These are phyloP conservation scores for Cnidoscolus chayamansa DNA, from an alignment of 441 rosid species.

Conservation along the genomic window DNA sequence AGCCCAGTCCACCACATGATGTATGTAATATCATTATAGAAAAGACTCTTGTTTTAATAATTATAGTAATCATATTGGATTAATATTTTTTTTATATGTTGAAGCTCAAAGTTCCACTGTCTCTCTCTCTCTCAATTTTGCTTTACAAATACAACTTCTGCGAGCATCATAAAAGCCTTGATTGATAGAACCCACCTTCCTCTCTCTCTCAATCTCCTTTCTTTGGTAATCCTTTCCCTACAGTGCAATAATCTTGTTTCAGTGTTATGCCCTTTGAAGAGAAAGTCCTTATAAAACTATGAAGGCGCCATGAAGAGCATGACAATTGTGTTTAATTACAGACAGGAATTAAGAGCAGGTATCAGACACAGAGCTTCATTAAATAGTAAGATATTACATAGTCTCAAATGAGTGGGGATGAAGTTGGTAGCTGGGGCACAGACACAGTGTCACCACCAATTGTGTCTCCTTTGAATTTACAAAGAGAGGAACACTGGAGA, in stretches of 20 bases:
- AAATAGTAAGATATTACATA: neutral
- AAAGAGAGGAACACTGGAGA: slow-evolving; percentile 59
- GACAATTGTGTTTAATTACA: neutral
- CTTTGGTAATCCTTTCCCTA: neutral
- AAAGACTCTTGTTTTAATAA: no score
- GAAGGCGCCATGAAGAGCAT: neutral
- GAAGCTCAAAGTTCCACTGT: no score
- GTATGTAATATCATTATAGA: no score
- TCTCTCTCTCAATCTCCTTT: neutral
- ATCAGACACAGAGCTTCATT: neutral
- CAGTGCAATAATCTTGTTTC: neutral
- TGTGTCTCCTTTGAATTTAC: slow-evolving; percentile 30
- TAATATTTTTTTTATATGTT: no score
- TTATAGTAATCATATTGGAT: no score
- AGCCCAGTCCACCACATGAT: slow-evolving; percentile 4
- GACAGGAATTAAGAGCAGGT: neutral
- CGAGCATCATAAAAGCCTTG: slow-evolving; percentile 6
- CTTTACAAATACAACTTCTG: neutral
- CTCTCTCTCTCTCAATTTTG: neutral
- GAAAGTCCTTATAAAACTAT: neutral
- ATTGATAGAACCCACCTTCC: neutral
- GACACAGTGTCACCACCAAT: slow-evolving; percentile 27
- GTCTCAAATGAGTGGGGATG: slow-evolving; percentile 32
- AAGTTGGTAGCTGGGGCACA: slow-evolving; percentile 30
- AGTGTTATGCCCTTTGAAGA: neutral